Base-by-base conservation (phyloP, 2,329 filamentous ascomycete genomes). In the Didymella arachidicola region DNA sequence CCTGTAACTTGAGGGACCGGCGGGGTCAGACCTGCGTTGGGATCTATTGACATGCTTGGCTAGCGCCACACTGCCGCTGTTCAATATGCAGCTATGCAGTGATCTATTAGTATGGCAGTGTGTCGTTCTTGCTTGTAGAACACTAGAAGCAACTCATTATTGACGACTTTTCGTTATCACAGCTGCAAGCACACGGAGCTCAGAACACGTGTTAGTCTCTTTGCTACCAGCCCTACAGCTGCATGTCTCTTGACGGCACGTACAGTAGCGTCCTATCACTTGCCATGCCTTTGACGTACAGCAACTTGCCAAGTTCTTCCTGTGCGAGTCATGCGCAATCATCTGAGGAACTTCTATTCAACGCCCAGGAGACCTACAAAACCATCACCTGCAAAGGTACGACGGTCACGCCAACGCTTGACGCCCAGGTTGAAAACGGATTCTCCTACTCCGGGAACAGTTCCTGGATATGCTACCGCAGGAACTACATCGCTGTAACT, bases 401-500 rank as follows among this genome's bases (percentile, higher is more conserved):
- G 2, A 79, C 82, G 1, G 83, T 95, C 64, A 88, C 87, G 63
- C 84, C 90, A 19, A 89, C 91, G 14, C 91, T 97, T 62, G 83
- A 88, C 29, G 91, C 91, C 32, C 89, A 87, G 69, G 92, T 96
- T 59, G 91, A 96, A 75, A 96, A 96, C 69, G 93, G 93, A 0
- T 96, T 96, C 78, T 96, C 96, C 73, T 81, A 88, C 48, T 80
- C 80, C 34, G 85, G 84, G 3, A 92, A 96, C 54, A 83, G 86
- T 18, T 91, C 93, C 68, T 97, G 92, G 92, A 97, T 93, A 0
- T 96, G 93, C 79, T 97, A 97, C 74, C 85, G 93, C 32, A 85
- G 93, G 42, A 97, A 97, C 75, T 97, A 97, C 78, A 95, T 97
- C 74, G 89, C 91, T 0, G 92, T 95, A 52, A 86, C 89, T 50